These are phyloP conservation scores for Amylostereum chailletii DNA, from an alignment of 1,284 basidiomycete genomes.

Conservation along the genomic window DNA sequence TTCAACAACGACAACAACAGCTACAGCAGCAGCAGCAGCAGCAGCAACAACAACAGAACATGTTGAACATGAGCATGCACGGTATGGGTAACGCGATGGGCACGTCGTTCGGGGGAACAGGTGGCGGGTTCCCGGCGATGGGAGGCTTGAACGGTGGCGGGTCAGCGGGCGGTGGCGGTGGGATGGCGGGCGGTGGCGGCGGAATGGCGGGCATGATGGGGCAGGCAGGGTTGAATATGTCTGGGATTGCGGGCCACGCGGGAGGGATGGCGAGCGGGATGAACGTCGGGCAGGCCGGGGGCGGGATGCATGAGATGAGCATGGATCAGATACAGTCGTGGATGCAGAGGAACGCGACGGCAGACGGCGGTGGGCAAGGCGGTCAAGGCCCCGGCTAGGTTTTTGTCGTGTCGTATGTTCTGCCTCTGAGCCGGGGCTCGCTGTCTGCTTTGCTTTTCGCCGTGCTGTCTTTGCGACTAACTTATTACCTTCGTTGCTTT, in stretches of 20 bases:
- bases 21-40: constrained; percentile 20
- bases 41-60: constrained; percentile 13
- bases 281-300: constrained; percentile 17
- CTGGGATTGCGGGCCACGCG: constrained; percentile 7
- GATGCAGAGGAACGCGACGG: constrained; percentile 42
- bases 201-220: constrained; percentile 7
- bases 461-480: no score
- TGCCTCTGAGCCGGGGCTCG: no score
- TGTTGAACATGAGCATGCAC: constrained; percentile 9
- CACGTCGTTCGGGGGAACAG: constrained; percentile 5
- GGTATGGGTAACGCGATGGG: constrained; percentile 10
- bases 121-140: constrained; percentile 1
- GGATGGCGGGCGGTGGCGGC: neutral
- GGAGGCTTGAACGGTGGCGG: neutral
- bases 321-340: constrained; percentile 56
- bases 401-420: no score
- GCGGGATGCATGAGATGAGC: constrained; percentile 24
- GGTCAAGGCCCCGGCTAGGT: no score
- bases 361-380: constrained; percentile 11
- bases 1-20: constrained; percentile 9
- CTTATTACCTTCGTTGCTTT: no score
- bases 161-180: constrained; percentile 4
- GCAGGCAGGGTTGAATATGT: constrained; percentile 10
- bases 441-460: no score
- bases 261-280: constrained; percentile 7